Evolutionary conservation across 768 basidiomycete genomes (phyloP), one percentile per base, ranked within the genome.

Genomic region (Russula dissimulans): DNA sequence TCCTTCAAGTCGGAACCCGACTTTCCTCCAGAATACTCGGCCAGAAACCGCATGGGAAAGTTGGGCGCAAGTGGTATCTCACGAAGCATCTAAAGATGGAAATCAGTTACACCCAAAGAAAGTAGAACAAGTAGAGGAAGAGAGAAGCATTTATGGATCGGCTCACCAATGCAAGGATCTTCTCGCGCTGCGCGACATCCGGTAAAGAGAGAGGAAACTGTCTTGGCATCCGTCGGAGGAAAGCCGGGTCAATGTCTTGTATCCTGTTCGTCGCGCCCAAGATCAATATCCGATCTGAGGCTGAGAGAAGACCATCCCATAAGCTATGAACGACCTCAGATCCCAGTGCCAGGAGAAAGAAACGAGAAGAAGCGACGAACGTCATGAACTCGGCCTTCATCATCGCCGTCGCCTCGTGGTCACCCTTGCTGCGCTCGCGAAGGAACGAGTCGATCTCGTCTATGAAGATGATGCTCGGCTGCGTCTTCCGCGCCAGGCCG

Each of bases 381-480:
- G 88, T 91, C 89, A 92, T 91, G 67, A 91, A 91, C 69, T 93
- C 90, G 0, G 94, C 94, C 72, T 97, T 97, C 83, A 97, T 95
- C 93, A 97, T 97, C 5, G 87, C 94, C 39, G 94, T 98, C 54
- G 93, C 95, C 68, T 99, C 97, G 70, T 99, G 97, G 68, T 98
- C 95, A 10, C 87, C 86, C 57, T 83, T 81, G 31, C 85, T 84
- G 62, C 97, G 79, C 70, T 95, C 91, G 56, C 95, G 79, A 71
- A 99, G 74, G 72, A 99, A 92, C 1, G 90, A 91, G 68, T 99
- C 95, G 65, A 99, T 97, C 74, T 98, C 97, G 70, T 99, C 95
- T 68, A 98, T 97, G 73, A 99, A 99, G 65, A 99, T 95, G 69
- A 99, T 98, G 59, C 86, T 82, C 0, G 97, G 97, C 68, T 97